phyloP scores from a whole-genome alignment of 139 green algal species.

The Microglena sp. region DNA sequence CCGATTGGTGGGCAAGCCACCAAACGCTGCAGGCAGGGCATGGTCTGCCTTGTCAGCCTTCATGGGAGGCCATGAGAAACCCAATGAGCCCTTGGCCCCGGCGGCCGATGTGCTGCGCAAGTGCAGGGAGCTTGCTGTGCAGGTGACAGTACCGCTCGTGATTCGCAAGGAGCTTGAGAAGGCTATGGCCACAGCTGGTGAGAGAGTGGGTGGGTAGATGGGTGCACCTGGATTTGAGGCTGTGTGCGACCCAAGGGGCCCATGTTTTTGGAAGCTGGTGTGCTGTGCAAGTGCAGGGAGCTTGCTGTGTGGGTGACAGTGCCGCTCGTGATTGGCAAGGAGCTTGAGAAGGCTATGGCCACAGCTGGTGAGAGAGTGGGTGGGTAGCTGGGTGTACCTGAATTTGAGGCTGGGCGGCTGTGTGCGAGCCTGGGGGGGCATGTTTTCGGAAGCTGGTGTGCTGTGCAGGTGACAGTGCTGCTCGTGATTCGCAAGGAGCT shows the following conservation, averaged over 20 bases:
- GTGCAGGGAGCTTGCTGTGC: slow-evolving; percentile 46
- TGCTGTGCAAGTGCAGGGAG: slow-evolving; percentile 42
- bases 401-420: no score
- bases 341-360: slow-evolving; percentile 59
- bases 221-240: no score
- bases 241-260: no score
- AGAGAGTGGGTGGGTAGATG: no score
- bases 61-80: no score
- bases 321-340: slow-evolving; percentile 42
- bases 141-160: slow-evolving; percentile 45
- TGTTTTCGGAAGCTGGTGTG: slow-evolving; percentile 23
- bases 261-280: slow-evolving; percentile 13
- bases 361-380: slow-evolving; percentile 27
- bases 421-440: no score
- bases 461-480: slow-evolving; percentile 47
- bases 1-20: no score
- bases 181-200: slow-evolving; percentile 48
- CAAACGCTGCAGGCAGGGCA: no score
- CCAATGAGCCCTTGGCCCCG: no score
- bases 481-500: slow-evolving; percentile 50
- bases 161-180: slow-evolving; percentile 49
- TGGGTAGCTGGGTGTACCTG: no score
- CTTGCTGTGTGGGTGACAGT: slow-evolving; percentile 47
- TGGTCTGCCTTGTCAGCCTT: no score
- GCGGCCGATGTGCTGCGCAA: slow-evolving; percentile 28